phyloP scores from a whole-genome alignment of 1,139 yeast species.

The Pichia norvegensis region DNA sequence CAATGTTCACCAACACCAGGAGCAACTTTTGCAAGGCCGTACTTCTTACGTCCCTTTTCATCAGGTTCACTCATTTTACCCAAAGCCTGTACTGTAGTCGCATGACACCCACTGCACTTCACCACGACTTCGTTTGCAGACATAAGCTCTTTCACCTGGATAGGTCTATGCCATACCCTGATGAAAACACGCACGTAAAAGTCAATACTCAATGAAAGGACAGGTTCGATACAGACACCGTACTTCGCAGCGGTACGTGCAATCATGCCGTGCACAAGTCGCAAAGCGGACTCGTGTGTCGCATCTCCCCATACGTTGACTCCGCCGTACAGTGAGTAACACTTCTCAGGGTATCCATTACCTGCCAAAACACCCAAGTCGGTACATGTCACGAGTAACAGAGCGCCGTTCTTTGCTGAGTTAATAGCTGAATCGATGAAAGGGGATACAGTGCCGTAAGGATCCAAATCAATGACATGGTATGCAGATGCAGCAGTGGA shows the following conservation, averaged over 20 bases:
- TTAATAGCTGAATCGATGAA: conserved; percentile 88
- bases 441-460: conserved; percentile 96
- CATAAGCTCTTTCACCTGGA: conserved; percentile 66
- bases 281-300: conserved; percentile 86
- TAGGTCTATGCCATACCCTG: conserved; percentile 67
- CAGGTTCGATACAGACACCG: conserved; percentile 79
- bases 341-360: conserved; percentile 91
- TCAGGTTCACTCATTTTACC: conserved; percentile 51
- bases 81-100: conserved; percentile 61
- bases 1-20: conserved; percentile 53
- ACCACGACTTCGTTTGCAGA: conserved; percentile 71
- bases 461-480: conserved; percentile 89
- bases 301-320: conserved; percentile 72
- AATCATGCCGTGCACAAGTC: conserved; percentile 72
- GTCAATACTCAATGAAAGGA: conserved; percentile 77
- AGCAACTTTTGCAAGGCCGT: conserved; percentile 45
- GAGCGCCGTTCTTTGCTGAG: conserved; percentile 70
- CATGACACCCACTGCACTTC: conserved; percentile 84
- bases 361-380: conserved; percentile 96
- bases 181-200: conserved; percentile 85
- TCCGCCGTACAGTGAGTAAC: conserved; percentile 95
- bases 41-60: conserved; percentile 34
- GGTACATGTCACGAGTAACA: conserved; percentile 86
- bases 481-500: conserved; percentile 37
- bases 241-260: conserved; percentile 84